Conservation (phyloP, 495 filamentous ascomycete genomes). For the Acidiella bohemica region DNA sequence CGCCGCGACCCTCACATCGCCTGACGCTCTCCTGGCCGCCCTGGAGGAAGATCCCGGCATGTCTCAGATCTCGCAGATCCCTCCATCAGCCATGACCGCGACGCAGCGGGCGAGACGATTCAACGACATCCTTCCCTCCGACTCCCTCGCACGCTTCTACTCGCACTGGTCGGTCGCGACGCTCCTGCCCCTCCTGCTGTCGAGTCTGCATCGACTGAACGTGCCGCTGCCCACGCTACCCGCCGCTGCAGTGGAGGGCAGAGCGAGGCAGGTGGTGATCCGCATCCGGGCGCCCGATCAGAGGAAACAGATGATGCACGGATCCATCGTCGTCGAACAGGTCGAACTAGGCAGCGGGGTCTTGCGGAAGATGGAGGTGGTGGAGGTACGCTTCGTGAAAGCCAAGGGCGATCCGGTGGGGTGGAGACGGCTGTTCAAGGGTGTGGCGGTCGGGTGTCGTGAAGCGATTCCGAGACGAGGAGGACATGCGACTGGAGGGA, state of each 20-base stretch:
- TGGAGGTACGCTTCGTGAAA: conserved; percentile 88
- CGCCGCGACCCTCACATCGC: conserved; percentile 20
- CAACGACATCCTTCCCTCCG: conserved; percentile 69
- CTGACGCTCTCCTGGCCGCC: conserved; percentile 40
- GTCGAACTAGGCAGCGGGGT: conserved; percentile 33
- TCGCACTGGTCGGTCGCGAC: conserved; percentile 64
- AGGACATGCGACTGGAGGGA: no score
- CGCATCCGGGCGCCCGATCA: conserved; percentile 66
- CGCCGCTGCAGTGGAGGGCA: conserved; percentile 24
- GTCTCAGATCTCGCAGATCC: conserved; percentile 76
- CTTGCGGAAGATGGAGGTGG: conserved; percentile 37
- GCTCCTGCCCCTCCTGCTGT: conserved; percentile 64
- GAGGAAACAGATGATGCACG: conserved; percentile 64
- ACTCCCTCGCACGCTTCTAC: conserved; percentile 81
- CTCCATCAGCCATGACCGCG: conserved; percentile 61
- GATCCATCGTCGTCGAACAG: conserved; percentile 69
- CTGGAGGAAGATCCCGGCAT: conserved; percentile 82
- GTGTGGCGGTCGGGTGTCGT: conserved; percentile 67
- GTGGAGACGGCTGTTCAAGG: conserved; percentile 96
- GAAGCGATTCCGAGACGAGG: conserved; percentile 67
- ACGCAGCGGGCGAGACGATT: conserved; percentile 84
- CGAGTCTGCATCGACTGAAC: conserved; percentile 70
- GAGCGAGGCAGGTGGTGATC: conserved; percentile 37
- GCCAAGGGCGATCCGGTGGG: conserved; percentile 90
- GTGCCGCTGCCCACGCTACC: conserved; percentile 53